Evolutionary conservation across 108 stramenopile genomes (phyloP).

Genomic region (Pseudonitzschia multistriata): DNA sequence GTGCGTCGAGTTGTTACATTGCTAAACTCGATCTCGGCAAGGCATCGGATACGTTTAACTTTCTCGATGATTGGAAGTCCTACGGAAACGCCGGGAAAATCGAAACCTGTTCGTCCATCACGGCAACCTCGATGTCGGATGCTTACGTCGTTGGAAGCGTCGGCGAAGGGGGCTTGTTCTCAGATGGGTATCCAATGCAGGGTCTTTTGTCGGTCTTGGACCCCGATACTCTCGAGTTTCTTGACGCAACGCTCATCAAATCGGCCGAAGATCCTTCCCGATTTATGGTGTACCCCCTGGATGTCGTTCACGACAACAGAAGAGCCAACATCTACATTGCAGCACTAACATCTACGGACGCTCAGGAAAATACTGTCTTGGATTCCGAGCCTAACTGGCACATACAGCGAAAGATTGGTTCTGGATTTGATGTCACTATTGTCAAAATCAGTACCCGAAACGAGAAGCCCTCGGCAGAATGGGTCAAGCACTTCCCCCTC

Average conservation of each 20-base stretch:
- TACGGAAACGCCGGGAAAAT: constrained; percentile 9
- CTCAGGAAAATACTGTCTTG: neutral
- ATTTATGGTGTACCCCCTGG: constrained; percentile 8
- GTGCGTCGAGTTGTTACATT: constrained; percentile 1
- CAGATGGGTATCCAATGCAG: neutral
- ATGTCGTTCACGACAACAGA: neutral
- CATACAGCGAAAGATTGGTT: neutral
- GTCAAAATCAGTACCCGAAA: neutral
- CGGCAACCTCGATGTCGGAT: neutral
- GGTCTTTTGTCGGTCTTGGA: neutral
- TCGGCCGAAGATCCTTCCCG: neutral
- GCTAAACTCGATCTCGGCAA: neutral
- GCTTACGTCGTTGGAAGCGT: constrained; percentile 7
- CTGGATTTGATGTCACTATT: neutral
- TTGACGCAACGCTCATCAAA: constrained; percentile 5
- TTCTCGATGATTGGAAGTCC: neutral
- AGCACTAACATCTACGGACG: constrained; percentile 1
- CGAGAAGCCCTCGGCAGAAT: neutral
- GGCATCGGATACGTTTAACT: neutral
- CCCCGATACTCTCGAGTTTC: neutral
- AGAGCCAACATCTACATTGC: constrained; percentile 2
- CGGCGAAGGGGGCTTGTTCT: constrained; percentile 4
- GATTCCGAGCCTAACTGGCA: neutral
- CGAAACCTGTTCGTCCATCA: neutral
- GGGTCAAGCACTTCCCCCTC: constrained; percentile 8